A percentile compares a stretch with the other conserved stretches of the same genome.
Evolutionary conservation across 129 eudicot species (phyloP).

Genomic region (Artemisia argyi): DNA sequence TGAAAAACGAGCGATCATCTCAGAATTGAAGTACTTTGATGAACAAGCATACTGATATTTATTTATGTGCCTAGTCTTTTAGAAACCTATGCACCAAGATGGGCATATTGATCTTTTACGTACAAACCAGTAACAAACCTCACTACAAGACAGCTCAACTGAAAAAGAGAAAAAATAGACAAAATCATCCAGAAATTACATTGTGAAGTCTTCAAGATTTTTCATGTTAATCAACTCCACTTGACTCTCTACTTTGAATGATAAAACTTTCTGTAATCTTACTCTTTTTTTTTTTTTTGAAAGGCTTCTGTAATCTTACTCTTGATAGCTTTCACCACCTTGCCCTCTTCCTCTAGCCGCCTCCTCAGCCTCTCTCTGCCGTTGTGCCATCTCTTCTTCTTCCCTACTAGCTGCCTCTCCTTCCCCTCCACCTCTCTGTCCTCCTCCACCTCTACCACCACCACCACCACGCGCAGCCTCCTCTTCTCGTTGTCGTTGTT

Average conservation of each 20-base stretch:
- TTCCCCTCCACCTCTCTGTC: conserved; percentile 1
- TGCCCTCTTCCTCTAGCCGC: conserved; percentile 8
- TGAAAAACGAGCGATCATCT: too few relatives aligned
- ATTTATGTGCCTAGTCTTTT: too few relatives aligned
- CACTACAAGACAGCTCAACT: too few relatives aligned
- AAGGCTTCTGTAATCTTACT: neutral
- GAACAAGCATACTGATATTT: too few relatives aligned
- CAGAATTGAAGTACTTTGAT: too few relatives aligned
- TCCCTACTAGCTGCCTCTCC: conserved; percentile 10
- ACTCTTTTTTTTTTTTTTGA: too few relatives aligned
- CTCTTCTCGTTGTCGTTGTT: neutral
- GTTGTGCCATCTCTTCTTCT: conserved; percentile 20
- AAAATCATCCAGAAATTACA: neutral
- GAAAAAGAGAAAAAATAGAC: too few relatives aligned
- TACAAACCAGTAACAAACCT: too few relatives aligned
- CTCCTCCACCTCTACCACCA: neutral
- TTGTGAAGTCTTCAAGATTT: neutral
- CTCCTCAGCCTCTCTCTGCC: conserved; percentile 21
- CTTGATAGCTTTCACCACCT: conserved; percentile 19
- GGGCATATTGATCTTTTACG: too few relatives aligned
- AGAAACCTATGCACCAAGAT: too few relatives aligned
- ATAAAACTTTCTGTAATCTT: neutral
- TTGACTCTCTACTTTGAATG: neutral
- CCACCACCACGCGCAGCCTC: conserved; percentile 3
- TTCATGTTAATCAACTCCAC: neutral